These are phyloP conservation scores for Mycena vitilis DNA, from an alignment of 768 basidiomycete species.

Conservation along the genomic window DNA sequence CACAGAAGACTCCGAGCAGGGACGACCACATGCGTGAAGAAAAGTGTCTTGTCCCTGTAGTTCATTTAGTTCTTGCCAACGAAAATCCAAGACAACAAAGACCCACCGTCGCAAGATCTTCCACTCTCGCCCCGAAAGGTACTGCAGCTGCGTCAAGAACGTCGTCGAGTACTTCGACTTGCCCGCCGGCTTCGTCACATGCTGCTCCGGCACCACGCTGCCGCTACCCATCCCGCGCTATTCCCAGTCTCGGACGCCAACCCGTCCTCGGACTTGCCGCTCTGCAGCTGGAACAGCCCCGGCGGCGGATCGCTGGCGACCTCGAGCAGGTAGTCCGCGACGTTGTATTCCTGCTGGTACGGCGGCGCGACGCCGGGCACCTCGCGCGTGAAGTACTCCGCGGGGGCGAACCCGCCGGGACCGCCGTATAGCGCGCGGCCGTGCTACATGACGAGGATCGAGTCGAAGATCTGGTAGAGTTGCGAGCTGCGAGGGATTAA, in stretches of 20 bases:
- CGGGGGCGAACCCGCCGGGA: constrained; percentile 76
- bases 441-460: constrained; percentile 79
- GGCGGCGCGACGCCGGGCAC: constrained; percentile 54
- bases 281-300: constrained; percentile 53
- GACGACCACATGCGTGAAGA: constrained; percentile 83
- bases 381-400: constrained; percentile 68
- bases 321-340: constrained; percentile 93
- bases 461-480: constrained; percentile 87
- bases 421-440: constrained; percentile 87
- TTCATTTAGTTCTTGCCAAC: neutral
- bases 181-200: constrained; percentile 20
- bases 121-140: constrained; percentile 87
- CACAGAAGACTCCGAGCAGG: constrained; percentile 88
- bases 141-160: constrained; percentile 90
- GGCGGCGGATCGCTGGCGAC: constrained; percentile 78
- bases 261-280: constrained; percentile 13
- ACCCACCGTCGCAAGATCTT: constrained; percentile 76
- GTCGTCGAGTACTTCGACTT: constrained; percentile 70
- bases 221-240: constrained; percentile 10
- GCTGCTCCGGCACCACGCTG: constrained; percentile 19
- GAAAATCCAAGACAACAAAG: constrained; percentile 4
- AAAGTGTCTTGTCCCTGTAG: constrained; percentile 82
- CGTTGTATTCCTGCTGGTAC: constrained; percentile 87
- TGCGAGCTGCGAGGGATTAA: constrained; percentile 77
- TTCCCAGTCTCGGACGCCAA: constrained; percentile 30